Base-by-base conservation (phyloP, 441 rosid genomes). In the Euphorbia corollata region DNA sequence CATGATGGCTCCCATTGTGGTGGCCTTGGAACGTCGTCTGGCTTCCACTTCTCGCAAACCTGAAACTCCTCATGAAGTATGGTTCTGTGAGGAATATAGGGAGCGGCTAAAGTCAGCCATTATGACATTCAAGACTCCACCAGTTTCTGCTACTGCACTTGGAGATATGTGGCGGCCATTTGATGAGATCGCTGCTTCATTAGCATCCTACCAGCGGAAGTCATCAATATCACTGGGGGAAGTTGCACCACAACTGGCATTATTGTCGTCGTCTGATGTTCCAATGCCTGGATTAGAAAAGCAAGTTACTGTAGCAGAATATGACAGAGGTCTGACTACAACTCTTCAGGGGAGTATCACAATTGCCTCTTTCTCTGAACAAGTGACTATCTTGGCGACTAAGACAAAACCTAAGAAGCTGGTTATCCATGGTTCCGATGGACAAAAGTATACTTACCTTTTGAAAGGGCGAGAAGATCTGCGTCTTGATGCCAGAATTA, bases 251-350 rank as follows among this genome's bases (percentile, higher is more conserved):
- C 91, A 79, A 43, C 77, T 94, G 78, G 87, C 97, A 76, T 79
- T 84, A 75, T 80, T 94, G 76, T 91, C 98, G 73, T 87, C 96
- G 70, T 89, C 89, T 74, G 88, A 94, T 82, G 88, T 94, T 79
- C 99, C 99, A 73, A 84, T 94, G 98, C 99, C 99, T 77, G 99
- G 99, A 72, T 87, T 94, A 60, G 98, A 91, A 84, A 94, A 86
- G 86, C 87, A 84, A 79, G 80, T 82, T 47, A 50, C 81, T 38
- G 67, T 77, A 68, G 78, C 85, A 74, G 91, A 87, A 71, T 77
- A 88, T 74, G 87, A 86, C 13, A 69, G 75, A 48, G 81, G 79
- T 68, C 77, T 78, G 63, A 63, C 74, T 68, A 66, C 85, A 70
- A 71, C 85, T 68, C 92, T 83, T 55, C 87, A 86, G 30, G 94